Evolutionary conservation across 352 stramenopile genomes (phyloP).

Genomic region (Globisporangium iwayamae): DNA sequence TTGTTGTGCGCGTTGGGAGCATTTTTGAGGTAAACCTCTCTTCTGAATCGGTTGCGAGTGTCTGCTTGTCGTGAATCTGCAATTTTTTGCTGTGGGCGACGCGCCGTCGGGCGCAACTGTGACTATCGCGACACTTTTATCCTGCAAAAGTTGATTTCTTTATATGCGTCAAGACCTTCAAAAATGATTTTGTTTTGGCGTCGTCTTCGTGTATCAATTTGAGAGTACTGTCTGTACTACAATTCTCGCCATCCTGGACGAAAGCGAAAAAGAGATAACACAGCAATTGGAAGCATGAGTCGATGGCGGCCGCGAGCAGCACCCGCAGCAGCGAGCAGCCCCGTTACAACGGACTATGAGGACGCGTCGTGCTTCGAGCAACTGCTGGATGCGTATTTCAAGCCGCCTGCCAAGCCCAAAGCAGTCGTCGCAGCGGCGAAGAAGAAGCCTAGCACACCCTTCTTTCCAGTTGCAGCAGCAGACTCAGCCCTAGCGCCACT

Average conservation of each 20-base stretch:
- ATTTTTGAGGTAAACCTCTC: constrained; percentile 10
- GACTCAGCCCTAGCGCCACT: background rate
- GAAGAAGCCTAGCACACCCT: constrained; percentile 3
- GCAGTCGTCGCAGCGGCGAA: background rate
- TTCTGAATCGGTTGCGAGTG: background rate
- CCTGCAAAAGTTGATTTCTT: too few relatives aligned
- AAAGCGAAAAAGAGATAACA: too few relatives aligned
- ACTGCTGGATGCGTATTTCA: constrained; percentile 25
- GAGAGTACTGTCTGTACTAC: background rate
- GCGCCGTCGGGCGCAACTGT: too few relatives aligned
- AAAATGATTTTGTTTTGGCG: background rate
- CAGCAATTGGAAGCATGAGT: background rate
- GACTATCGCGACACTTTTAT: too few relatives aligned
- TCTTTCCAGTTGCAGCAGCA: background rate
- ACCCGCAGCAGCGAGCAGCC: background rate
- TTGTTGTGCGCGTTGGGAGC: constrained; percentile 6
- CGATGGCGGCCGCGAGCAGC: background rate
- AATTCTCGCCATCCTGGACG: too few relatives aligned
- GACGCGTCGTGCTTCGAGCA: constrained; percentile 27
- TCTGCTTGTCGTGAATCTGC: too few relatives aligned
- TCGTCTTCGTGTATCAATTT: constrained; percentile 6
- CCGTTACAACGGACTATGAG: constrained; percentile 1
- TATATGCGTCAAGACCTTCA: too few relatives aligned
- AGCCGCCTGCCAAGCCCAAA: constrained; percentile 3
- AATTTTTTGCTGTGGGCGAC: too few relatives aligned